phyloP scores from a whole-genome alignment of 2,329 filamentous ascomycete species.

The Hypoxylon sp. region DNA sequence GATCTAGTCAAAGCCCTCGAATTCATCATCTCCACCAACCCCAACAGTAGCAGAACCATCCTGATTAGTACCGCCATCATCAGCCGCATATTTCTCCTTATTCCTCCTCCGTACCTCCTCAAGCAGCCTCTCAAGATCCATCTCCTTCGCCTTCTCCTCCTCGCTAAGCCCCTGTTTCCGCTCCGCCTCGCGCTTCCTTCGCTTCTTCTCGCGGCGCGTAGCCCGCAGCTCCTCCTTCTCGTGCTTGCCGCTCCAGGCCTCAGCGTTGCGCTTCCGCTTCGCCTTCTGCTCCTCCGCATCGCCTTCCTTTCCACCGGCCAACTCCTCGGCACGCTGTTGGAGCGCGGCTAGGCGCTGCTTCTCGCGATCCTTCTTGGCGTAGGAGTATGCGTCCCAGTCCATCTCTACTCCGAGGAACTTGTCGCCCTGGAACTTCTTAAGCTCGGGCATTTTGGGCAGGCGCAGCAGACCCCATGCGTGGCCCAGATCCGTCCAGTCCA shows the following conservation, averaged over 20 bases:
- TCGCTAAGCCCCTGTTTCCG: constrained; percentile 76
- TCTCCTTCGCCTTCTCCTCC: constrained; percentile 74
- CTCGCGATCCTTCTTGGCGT: constrained; percentile 80
- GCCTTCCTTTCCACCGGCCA: constrained; percentile 50
- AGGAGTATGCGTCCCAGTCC: constrained; percentile 77
- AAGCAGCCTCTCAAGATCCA: constrained; percentile 75
- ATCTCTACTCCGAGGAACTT: constrained; percentile 73
- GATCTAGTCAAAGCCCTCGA: constrained; percentile 69
- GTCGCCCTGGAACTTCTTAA: constrained; percentile 80
- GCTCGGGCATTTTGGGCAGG: constrained; percentile 94
- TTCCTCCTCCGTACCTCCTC: constrained; percentile 74
- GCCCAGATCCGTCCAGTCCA: constrained; percentile 88
- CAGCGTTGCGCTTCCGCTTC: constrained; percentile 72
- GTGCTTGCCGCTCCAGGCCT: constrained; percentile 80
- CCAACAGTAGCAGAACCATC: constrained; percentile 30
- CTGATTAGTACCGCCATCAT: constrained; percentile 47
- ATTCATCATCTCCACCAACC: constrained; percentile 63
- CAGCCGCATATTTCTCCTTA: constrained; percentile 58
- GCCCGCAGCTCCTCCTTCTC: constrained; percentile 75
- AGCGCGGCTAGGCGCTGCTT: constrained; percentile 73
- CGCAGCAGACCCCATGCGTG: constrained; percentile 88
- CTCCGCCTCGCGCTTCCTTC: constrained; percentile 74
- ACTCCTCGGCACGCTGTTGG: constrained; percentile 59
- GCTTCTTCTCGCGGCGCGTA: constrained; percentile 74
- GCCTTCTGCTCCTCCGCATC: constrained; percentile 60